Evolutionary conservation across 331 rosid species (phyloP).

Genomic region (Cydonia oblonga): DNA sequence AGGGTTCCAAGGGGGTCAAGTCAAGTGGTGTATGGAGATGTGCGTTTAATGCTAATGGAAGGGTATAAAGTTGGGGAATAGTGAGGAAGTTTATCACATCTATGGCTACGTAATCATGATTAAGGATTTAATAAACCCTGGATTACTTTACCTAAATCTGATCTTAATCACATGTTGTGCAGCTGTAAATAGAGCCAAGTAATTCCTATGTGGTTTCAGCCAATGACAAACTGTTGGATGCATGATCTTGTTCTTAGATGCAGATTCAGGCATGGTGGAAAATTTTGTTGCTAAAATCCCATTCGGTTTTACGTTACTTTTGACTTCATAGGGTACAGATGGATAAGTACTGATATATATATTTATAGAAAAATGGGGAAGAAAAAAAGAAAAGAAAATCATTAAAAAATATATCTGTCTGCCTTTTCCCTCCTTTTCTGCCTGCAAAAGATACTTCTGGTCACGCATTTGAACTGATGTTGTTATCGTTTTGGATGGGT

Average conservation of each 20-base stretch:
- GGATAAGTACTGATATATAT: too few species aligned
- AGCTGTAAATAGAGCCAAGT: conserved; percentile 5
- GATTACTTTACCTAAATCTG: conserved; percentile 2
- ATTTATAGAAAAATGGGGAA: too few species aligned
- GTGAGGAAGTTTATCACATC: not conserved
- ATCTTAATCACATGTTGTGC: conserved; percentile 5
- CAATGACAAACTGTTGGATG: not conserved
- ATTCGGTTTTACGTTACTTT: conserved; percentile 28
- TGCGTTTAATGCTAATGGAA: not conserved
- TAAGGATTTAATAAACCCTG: not conserved
- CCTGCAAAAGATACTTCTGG: conserved; percentile 3
- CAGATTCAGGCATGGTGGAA: conserved; percentile 18
- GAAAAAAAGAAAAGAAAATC: too few species aligned
- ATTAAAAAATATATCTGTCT: too few species aligned
- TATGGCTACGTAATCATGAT: conserved; percentile 29
- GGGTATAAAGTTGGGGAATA: not conserved
- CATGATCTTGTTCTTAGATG: conserved; percentile 7
- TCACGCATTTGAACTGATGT: conserved; percentile 6
- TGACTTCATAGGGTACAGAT: conserved; percentile 26
- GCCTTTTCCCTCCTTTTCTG: not conserved
- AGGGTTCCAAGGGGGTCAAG: conserved; percentile 9
- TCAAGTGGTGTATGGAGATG: not conserved
- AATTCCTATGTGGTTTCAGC: conserved; percentile 6
- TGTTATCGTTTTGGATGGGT: not conserved
- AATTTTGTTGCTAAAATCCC: conserved; percentile 30